Base-by-base conservation (phyloP, 257 asterid species). In the Solanum chiquidenum region DNA sequence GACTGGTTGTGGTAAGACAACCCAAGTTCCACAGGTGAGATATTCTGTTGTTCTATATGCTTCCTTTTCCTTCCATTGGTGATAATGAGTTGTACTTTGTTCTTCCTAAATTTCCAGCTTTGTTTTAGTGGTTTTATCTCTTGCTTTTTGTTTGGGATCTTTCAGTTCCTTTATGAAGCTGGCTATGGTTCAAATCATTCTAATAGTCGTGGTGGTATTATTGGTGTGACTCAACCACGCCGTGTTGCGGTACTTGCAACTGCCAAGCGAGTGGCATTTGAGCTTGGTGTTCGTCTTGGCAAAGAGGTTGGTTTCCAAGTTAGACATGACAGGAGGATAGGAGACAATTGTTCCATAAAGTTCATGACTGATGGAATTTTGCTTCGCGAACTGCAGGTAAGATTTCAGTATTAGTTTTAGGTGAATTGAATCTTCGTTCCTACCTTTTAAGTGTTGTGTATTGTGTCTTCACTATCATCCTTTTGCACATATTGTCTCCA, bases 161-260 rank as follows among this genome's bases (percentile, higher is more conserved):
- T 89, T 91, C 93, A 97, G 99, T 97, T 97, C 90, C 98, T 97
- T 84, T 95, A 95, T 37, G 99, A 97, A 94, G 95, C 98, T 91
- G 98, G 98, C 46, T 97, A 86, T 88, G 99, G 98, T 80, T 91
- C 98, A 76, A 90, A 85, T 52, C 82, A 83, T 52, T 89, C 76
- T 80, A 89, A 87, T 88, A 87, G 49, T 79, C 92, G 93, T 86
- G 90, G 94, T n/a, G 98, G 99, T 68, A 91, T 95, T 73, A 94
- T 97, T 89, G 99, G 99, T 79, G 98, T 97, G 85, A 97, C 99
- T 87, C 99, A 97, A 92, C 98, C 99, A 87, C 99, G 99, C 52
- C 95, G 99, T 84, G 98, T 95, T 77, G 99, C 99, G 72, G 99
- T 97, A 7, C 98, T 97, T 91, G 97, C 99, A 52, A 97, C 99